phyloP scores from a whole-genome alignment of 225 moss, liverwort and hornwort species.

The Physcomitrium patens region DNA sequence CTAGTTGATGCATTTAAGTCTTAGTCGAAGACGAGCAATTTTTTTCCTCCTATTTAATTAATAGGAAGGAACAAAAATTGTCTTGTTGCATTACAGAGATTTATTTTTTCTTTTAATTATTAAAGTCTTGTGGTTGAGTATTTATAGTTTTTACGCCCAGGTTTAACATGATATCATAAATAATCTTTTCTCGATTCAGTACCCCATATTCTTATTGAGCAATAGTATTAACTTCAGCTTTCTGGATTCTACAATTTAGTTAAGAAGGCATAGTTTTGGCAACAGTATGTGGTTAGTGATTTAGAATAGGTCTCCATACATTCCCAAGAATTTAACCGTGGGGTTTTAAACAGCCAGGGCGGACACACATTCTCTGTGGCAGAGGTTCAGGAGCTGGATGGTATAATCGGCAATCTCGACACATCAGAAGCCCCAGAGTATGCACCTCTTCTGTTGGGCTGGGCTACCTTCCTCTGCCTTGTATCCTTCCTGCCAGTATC shows the following conservation, averaged over 20 bases:
- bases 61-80: too few relatives aligned
- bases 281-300: slow-evolving; percentile 21
- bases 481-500: slow-evolving; percentile 76
- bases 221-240: background rate
- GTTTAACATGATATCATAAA: too few relatives aligned
- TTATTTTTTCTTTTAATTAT: too few relatives aligned
- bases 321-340: slow-evolving; percentile 29
- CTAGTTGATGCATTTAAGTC: background rate
- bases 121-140: too few relatives aligned
- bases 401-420: slow-evolving; percentile 64
- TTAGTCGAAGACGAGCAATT: background rate
- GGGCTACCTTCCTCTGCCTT: slow-evolving; percentile 93
- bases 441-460: slow-evolving; percentile 88
- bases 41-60: too few relatives aligned
- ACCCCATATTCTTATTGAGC: slow-evolving; percentile 6
- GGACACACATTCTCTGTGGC: slow-evolving; percentile 78
- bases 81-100: too few relatives aligned
- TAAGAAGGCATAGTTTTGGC: background rate
- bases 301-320: slow-evolving; percentile 14
- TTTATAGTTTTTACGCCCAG: too few relatives aligned
- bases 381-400: slow-evolving; percentile 80
- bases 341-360: slow-evolving; percentile 68
- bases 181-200: background rate
- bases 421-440: slow-evolving; percentile 62
- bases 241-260: background rate